Evolutionary conservation across 495 filamentous ascomycete species (phyloP), one percentile per base, ranked within the genome.

Genomic region (Arthonia radiata): DNA sequence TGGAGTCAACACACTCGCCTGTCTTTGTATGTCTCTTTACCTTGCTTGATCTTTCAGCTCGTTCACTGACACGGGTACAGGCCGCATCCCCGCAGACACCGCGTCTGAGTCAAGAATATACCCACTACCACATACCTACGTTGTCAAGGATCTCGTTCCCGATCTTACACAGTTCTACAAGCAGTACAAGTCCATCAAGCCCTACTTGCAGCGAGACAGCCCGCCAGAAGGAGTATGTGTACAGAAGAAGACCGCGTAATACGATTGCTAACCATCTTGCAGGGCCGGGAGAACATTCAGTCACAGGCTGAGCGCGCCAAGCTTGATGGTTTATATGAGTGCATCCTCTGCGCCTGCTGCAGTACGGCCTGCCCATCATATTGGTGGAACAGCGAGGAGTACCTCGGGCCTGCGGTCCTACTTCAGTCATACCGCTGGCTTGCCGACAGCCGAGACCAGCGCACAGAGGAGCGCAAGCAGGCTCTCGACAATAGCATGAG

Each of bases 171-270:
- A 77, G 33, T 93, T 97, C 69, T 97, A 97, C 73, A 92, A 93
- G 61, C 86, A 97, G 64, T 97, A 97, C 69, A 91, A 91, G 56
- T 92, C 83, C 13, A 91, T 97, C 57, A 90, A 97, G 65, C 86
- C 86, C 4, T 97, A 91, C 47, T 73, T 97, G 18, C 86, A 92
- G 54, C 62, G 78, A 35, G 68, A 79, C 33, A 81, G 72, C 17
- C 66, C 70, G 21, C 51, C 73, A 10, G 60, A 64, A 19, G 71
- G 86, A 41, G 78, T 80, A 61, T 47, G 69, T 54, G 15, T 24
- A 15, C 23, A 10, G n/a, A 22, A 7, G 7, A 22, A 6, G 19
- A 22, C 29, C 21, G 17, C 15, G 13, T 19, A 17, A 23, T n/a
- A 37, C 12, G 8, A 18, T 21, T 16, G 26, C 25, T 27, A 29